Evolutionary conservation across 768 basidiomycete species (phyloP), one percentile per base, ranked within the genome.

Genomic region (Tephrocybe rancida): DNA sequence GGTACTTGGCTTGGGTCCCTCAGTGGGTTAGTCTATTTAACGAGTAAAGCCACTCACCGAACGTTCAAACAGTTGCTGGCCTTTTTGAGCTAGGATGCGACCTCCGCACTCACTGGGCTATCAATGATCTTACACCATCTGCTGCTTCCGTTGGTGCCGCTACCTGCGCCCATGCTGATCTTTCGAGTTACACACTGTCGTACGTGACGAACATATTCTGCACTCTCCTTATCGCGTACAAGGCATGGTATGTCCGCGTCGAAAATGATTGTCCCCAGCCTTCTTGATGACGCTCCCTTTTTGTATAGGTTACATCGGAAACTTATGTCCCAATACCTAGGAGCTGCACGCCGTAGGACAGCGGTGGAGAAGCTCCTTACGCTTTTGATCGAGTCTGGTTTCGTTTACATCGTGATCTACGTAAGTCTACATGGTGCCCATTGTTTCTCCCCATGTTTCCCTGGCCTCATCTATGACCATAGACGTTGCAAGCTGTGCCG

Each of bases 1-100:
- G 52, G 54, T 8, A 68, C 64, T 3, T 70, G 65, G 64, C 14
- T 68, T 14, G 64, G 67, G 19, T 68, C 67, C 26, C 44, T 66
- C 22, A 53, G 67, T 68, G 51, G 22, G 65, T 52, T 1, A 9
- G 26, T 18, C 16, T 19, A 2, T 29, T 11, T 41, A 6, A n/a
- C 25, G 18, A 16, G 13, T 18, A 27, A 19, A 39, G 8, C 9
- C 13, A 16, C 11, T n/a, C 11, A 22, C 27, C 19, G 24, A 18
- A 2, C 29, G 29, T 41, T 10, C 22, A 10, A 5, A n/a, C 26
- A 67, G 66, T 57, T 22, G 66, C 68, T 9, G 64, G 61, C n/a
- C 54, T 69, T 9, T 69, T 59, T 42, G 68, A 69, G 57, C 54
- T 69, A 13, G 65, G 68, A 7, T 69, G 68, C 42, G 64, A 69